phyloP scores from a whole-genome alignment of 2,329 filamentous ascomycete species.

The Microsporum canis region DNA sequence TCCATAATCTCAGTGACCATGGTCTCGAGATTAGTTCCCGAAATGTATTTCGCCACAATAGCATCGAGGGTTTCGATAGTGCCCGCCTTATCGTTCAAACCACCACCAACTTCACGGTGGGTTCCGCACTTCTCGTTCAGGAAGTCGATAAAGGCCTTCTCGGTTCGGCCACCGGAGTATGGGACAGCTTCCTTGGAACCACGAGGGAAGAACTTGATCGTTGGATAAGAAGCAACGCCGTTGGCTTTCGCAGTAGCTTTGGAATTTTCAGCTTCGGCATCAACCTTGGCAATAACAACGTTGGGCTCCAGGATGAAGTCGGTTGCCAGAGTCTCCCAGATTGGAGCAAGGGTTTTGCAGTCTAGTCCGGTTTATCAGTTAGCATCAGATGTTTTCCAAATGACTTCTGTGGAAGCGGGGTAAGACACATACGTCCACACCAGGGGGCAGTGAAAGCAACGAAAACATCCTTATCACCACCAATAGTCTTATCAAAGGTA shows the following conservation, averaged over 20 bases:
- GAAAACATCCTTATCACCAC: slow-evolving; percentile 75
- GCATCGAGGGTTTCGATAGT: slow-evolving; percentile 68
- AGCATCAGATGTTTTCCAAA: background rate
- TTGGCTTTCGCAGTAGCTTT: slow-evolving; percentile 67
- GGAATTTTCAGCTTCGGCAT: slow-evolving; percentile 77
- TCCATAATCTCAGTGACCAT: slow-evolving; percentile 62
- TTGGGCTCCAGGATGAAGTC: slow-evolving; percentile 67
- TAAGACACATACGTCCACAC: slow-evolving; percentile 75
- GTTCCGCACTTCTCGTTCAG: slow-evolving; percentile 84
- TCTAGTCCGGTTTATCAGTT: slow-evolving; percentile 44
- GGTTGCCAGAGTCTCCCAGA: slow-evolving; percentile 75
- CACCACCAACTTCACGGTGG: slow-evolving; percentile 69
- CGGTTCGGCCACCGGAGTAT: slow-evolving; percentile 66
- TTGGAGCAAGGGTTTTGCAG: slow-evolving; percentile 88
- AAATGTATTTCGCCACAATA: slow-evolving; percentile 59
- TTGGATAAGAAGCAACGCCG: slow-evolving; percentile 78
- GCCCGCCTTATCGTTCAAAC: slow-evolving; percentile 65
- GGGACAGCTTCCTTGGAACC: slow-evolving; percentile 59
- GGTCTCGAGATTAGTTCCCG: slow-evolving; percentile 48
- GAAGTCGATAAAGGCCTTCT: slow-evolving; percentile 65
- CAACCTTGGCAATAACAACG: slow-evolving; percentile 87
- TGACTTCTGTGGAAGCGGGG: background rate
- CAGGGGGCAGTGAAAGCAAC: slow-evolving; percentile 97
- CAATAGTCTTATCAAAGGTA: slow-evolving; percentile 66
- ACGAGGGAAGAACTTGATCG: slow-evolving; percentile 93